Evolutionary conservation across 441 rosid genomes (phyloP).

Genomic region (Aleurites moluccanus): DNA sequence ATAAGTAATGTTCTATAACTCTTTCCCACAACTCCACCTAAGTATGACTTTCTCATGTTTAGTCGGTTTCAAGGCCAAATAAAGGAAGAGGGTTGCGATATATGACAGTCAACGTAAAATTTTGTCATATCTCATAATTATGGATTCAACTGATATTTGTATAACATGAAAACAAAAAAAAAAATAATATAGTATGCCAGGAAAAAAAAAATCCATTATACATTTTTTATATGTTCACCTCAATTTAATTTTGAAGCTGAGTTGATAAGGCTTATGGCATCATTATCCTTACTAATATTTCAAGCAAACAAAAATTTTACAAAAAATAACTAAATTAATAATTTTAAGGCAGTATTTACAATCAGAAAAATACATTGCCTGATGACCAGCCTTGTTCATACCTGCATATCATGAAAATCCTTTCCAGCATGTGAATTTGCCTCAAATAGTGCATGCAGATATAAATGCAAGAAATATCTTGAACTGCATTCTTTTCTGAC

Average conservation of each 20-base stretch:
- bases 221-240: background rate
- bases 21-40: too few species aligned
- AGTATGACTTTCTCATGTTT: too few species aligned
- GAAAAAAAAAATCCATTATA: background rate
- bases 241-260: background rate
- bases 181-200: background rate
- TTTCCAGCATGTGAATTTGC: constrained; percentile 78
- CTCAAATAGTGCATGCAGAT: constrained; percentile 85
- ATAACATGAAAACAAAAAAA: background rate
- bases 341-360: background rate
- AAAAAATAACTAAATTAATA: background rate
- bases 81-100: too few species aligned
- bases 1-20: too few species aligned
- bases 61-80: too few species aligned
- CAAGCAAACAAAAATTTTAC: background rate
- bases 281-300: constrained; percentile 6
- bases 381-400: constrained; percentile 23
- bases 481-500: constrained; percentile 68
- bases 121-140: too few species aligned
- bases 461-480: constrained; percentile 79
- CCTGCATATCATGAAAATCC: constrained; percentile 99
- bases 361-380: background rate
- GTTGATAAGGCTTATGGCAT: background rate
- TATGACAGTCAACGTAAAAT: too few species aligned
- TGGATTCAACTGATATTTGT: too few species aligned